These are phyloP conservation scores for Abortiporus biennis DNA, from an alignment of 1,284 basidiomycete genomes.

Conservation along the genomic window DNA sequence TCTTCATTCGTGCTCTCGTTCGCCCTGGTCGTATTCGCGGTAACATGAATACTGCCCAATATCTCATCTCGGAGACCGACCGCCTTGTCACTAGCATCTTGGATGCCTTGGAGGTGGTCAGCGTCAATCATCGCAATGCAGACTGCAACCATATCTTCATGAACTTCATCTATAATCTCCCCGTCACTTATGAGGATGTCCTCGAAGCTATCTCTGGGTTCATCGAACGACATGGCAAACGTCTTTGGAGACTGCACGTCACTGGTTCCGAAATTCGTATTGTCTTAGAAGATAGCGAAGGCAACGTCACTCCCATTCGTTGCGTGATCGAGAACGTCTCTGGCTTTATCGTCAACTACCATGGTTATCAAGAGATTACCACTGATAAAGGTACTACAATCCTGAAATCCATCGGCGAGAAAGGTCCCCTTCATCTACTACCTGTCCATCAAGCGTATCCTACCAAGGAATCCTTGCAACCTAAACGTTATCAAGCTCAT, in stretches of 20 bases:
- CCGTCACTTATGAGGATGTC: constrained; percentile 94
- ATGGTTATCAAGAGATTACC: constrained; percentile 97
- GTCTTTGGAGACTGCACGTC: constrained; percentile 96
- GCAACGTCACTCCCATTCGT: constrained; percentile 91
- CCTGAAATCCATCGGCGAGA: constrained; percentile 93
- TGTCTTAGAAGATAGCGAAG: constrained; percentile 88
- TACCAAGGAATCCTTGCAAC: constrained; percentile 98
- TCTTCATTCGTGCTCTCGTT: constrained; percentile 96
- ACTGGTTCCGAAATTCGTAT: constrained; percentile 98
- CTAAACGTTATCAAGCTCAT: constrained; percentile 99
- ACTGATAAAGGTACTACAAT: constrained; percentile 94
- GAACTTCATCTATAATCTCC: constrained; percentile 97
- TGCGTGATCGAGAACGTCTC: constrained; percentile 99
- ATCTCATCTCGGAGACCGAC: constrained; percentile 97
- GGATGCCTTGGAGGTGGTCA: constrained; percentile 92
- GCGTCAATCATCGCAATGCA: constrained; percentile 79
- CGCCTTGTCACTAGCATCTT: constrained; percentile 92
- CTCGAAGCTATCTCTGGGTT: constrained; percentile 95
- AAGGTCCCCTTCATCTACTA: constrained; percentile 90
- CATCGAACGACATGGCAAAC: constrained; percentile 96
- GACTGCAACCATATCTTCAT: constrained; percentile 97
- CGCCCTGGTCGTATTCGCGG: constrained; percentile 93
- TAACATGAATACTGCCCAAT: constrained; percentile 90
- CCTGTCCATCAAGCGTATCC: constrained; percentile 90
- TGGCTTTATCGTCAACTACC: constrained; percentile 97